These are phyloP conservation scores for Tilletia caries DNA, from an alignment of 1,284 basidiomycete species.

Conservation along the genomic window DNA sequence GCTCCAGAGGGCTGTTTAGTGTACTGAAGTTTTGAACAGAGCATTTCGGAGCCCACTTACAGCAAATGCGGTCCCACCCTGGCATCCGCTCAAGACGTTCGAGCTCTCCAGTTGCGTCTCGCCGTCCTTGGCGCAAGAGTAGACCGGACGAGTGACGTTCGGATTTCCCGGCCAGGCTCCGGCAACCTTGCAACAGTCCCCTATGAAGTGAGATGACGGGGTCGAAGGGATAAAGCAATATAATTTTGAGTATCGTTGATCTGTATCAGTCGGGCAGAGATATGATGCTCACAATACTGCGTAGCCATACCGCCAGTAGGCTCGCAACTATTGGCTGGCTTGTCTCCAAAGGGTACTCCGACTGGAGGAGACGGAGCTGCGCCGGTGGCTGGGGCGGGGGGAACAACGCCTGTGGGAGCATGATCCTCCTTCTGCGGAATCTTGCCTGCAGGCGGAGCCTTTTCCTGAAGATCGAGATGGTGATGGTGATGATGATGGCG, in stretches of 20 bases:
- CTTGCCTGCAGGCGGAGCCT: too few species aligned
- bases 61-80: neutral
- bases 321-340: too few species aligned
- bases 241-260: neutral
- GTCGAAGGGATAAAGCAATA: too few species aligned
- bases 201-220: neutral
- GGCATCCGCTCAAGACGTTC: neutral
- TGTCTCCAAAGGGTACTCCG: too few species aligned
- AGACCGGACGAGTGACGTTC: neutral
- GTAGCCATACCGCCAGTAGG: neutral
- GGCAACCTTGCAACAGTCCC: constrained; percentile 12
- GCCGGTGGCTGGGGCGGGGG: too few species aligned
- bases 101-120: neutral
- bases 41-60: neutral
- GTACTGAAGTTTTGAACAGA: neutral
- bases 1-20: neutral
- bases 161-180: neutral
- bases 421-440: too few species aligned
- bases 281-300: constrained; percentile 6
- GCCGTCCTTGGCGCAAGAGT: constrained; percentile 6
- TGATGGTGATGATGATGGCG: too few species aligned
- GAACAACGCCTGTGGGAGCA: too few species aligned
- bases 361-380: too few species aligned
- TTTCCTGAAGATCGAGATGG: too few species aligned
- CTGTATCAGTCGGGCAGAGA: neutral